These are phyloP conservation scores for Parafenestella ontariensis DNA, from an alignment of 2,329 filamentous ascomycete species.

Conservation along the genomic window DNA sequence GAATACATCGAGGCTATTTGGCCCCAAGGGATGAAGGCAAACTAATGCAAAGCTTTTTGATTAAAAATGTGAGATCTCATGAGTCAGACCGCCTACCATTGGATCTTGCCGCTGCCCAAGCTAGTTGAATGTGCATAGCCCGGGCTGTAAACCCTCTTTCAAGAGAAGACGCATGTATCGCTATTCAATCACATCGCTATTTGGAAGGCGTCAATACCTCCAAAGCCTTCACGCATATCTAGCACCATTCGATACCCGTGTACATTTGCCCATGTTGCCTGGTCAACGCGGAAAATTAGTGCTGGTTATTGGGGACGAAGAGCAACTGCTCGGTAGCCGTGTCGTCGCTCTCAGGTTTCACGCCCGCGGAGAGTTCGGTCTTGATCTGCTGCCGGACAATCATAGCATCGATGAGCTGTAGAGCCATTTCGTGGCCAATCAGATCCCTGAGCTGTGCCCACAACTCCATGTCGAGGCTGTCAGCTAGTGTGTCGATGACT, in stretches of 20 bases:
- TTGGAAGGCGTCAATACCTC: neutral
- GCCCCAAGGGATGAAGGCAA: neutral
- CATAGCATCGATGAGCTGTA: constrained; percentile 14
- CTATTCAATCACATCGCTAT: too few relatives aligned
- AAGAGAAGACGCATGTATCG: neutral
- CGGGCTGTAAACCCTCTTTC: too few relatives aligned
- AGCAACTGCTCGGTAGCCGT: neutral
- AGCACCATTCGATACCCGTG: neutral
- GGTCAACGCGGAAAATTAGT: neutral
- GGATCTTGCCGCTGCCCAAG: neutral
- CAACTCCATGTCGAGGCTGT: constrained; percentile 13
- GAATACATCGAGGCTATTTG: neutral
- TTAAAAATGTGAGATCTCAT: neutral
- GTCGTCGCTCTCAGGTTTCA: constrained; percentile 7
- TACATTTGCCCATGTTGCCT: neutral
- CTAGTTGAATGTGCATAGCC: neutral
- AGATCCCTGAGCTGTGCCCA: constrained; percentile 8
- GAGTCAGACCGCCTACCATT: neutral
- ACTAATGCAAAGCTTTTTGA: neutral
- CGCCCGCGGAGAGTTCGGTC: neutral
- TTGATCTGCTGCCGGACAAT: constrained; percentile 9
- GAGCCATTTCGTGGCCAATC: constrained; percentile 4
- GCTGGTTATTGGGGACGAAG: neutral
- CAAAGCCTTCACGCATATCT: neutral
- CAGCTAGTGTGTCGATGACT: constrained; percentile 19